Percentiles rank a stretch among this genome's conserved stretches.
These are phyloP conservation scores for Galium porrigens DNA, from an alignment of 305 asterid species.

Conservation along the genomic window DNA sequence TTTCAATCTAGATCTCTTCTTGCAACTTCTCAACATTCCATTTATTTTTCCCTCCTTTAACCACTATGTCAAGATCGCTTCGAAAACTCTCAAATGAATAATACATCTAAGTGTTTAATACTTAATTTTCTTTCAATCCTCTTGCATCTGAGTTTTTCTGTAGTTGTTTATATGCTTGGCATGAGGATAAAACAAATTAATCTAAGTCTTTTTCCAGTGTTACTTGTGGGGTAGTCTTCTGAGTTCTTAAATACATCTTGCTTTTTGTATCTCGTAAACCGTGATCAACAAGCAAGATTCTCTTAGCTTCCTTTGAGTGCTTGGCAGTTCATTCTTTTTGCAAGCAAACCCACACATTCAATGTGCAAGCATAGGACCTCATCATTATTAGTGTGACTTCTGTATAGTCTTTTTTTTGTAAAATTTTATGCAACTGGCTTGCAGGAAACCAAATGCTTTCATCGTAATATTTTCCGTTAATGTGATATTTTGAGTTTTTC, in stretches of 20 bases:
- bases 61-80: neutral
- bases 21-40: neutral
- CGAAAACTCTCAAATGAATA: neutral
- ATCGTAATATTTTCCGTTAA: slow-evolving; percentile 15
- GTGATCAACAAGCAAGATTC: neutral
- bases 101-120: neutral
- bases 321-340: neutral
- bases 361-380: neutral
- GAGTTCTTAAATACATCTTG: neutral
- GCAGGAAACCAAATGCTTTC: slow-evolving; percentile 54
- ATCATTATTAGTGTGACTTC: neutral
- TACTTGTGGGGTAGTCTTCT: neutral
- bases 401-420: slow-evolving; percentile 3
- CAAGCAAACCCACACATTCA: neutral
- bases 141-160: neutral
- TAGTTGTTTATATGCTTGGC: neutral
- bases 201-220: neutral
- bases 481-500: too few species aligned
- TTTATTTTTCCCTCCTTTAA: neutral
- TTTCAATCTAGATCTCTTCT: neutral
- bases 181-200: neutral
- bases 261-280: neutral
- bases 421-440: slow-evolving; percentile 26
- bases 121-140: neutral
- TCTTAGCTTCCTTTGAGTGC: neutral